Base-by-base conservation (phyloP, 2,329 filamentous ascomycete species). In the Colletotrichum siamense region DNA sequence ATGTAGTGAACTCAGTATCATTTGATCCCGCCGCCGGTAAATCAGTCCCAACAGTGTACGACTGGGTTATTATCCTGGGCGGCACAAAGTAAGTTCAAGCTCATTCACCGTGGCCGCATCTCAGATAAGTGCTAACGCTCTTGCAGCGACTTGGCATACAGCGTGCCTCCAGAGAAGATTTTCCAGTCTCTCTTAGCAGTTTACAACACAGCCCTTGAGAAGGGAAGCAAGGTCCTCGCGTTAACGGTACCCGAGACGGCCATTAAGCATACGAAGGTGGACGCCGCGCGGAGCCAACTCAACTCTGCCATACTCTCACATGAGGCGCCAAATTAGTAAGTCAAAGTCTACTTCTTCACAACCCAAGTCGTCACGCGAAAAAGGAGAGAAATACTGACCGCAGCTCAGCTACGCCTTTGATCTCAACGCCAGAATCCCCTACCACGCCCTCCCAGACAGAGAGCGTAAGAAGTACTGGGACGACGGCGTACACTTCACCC, bases 51-150 rank as follows among this genome's bases (percentile, higher is more conserved):
- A 52, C 78, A 8, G 73, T 77, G 1, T 92, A 86, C 78, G 90
- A 93, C 85, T 94, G 92, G 91, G 88, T 90, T 16, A 88, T 94
- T 36, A 83, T 94, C 6, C 87, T 94, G 3, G 92, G 91, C 10
- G 92, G 92, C 4, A 94, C 92, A 65, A 94, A 94, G 86, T 89
- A 83, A 69, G 85, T 80, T 13, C n/a, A n/a, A 13, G 9, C 15
- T 30, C 44, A 15, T 4, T 30, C n/a, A 52, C 13, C 2, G n/a
- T 52, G 10, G n/a, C 22, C 26, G 30, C 15, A 15, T 30, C 26
- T 18, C 26, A 7, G 8, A n/a, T 5, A 32, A 4, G 16, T 55
- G 26, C 73, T 77, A n/a, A 77, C 22, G 12, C 4, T 7, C 22
- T 9, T 12, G 5, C 36, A 89, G 88, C 79, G 92, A 94, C 78